Evolutionary conservation across 1,284 basidiomycete species (phyloP), one percentile per base, ranked within the genome.

Genomic region (Cerrena zonata): DNA sequence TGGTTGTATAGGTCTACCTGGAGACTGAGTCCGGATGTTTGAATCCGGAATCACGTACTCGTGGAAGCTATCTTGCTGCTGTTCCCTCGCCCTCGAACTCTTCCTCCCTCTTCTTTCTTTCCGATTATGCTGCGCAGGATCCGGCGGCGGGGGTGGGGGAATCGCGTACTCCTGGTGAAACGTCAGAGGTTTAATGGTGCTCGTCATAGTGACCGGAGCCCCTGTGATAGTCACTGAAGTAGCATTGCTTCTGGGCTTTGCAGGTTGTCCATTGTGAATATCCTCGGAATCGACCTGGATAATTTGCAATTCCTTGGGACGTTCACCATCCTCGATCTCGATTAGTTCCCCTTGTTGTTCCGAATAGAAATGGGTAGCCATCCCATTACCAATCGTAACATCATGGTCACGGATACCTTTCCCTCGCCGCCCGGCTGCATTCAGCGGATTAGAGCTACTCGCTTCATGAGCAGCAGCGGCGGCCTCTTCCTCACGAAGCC

Each of bases 141-240:
- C n/a, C 5, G 38, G 30, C 36, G 40, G 46, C 21, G n/a, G 40
- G 25, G 23, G 12, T 12, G n/a, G 34, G 19, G 18, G 47, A 22
- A 25, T 45, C 7, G 51, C 40, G 47, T 61, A 64, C 50, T 65
- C 64, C 46, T 65, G 62, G 30, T 65, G 64, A 55, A 65, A 65
- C 36, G 57, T 60, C 30, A 66, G 53, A 4, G 61, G 57, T 56
- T 61, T 65, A 55, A 61, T 57, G 21, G 45, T 47, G 5, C 53
- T 48, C 22, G 55, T 50, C 49, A 50, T 50, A 19, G 42, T 45
- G 21, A 27, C 22, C 26, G 49, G 49, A 21, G 49, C 43, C 22
- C 43, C 43, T 12, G 44, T 45, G 21, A 22, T 39, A 2, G 30
- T 25, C 25, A 37, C 40, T 36, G 19, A 23, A 25, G 48, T 26